These are phyloP conservation scores for Coemansia sp. DNA, from an alignment of 192 early-diverging fungal genomes.

Conservation along the genomic window DNA sequence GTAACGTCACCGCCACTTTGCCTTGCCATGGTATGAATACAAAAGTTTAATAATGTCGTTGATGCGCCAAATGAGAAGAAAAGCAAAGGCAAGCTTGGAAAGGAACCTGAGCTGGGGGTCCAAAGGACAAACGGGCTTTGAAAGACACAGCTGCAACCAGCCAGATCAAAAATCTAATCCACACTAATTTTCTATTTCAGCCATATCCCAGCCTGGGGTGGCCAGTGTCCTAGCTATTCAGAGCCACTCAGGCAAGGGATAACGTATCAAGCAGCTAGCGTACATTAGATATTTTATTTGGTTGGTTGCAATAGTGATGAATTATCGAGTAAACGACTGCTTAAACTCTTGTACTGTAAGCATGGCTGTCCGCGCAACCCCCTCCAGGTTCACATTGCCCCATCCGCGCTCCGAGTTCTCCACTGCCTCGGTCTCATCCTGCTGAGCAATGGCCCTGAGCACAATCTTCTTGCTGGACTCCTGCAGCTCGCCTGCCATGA, in stretches of 20 bases:
- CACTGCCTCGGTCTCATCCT: conserved; percentile 69
- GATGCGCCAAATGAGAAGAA: neutral
- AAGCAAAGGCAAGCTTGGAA: neutral
- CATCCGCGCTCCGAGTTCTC: conserved; percentile 68
- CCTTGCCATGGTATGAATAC: neutral
- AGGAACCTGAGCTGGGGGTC: too few species aligned
- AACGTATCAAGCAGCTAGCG: too few species aligned
- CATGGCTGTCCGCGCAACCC: conserved; percentile 48
- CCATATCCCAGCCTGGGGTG: too few species aligned
- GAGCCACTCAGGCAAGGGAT: too few species aligned
- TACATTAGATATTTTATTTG: too few species aligned
- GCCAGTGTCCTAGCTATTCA: too few species aligned
- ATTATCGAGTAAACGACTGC: conserved; percentile 41
- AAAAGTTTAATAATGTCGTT: neutral
- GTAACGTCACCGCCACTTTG: conserved; percentile 13
- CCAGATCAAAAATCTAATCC: too few species aligned
- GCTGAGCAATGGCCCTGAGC: conserved; percentile 64
- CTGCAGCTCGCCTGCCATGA: conserved; percentile 91
- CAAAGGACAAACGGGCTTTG: neutral
- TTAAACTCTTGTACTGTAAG: conserved; percentile 45
- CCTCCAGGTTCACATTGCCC: conserved; percentile 53
- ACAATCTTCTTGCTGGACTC: conserved; percentile 87
- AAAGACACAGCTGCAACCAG: too few species aligned
- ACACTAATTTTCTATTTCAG: too few species aligned
- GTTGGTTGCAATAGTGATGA: too few species aligned